Evolutionary conservation across 768 basidiomycete species (phyloP), one percentile per base, ranked within the genome.

Genomic region (Termitomyces sp.): DNA sequence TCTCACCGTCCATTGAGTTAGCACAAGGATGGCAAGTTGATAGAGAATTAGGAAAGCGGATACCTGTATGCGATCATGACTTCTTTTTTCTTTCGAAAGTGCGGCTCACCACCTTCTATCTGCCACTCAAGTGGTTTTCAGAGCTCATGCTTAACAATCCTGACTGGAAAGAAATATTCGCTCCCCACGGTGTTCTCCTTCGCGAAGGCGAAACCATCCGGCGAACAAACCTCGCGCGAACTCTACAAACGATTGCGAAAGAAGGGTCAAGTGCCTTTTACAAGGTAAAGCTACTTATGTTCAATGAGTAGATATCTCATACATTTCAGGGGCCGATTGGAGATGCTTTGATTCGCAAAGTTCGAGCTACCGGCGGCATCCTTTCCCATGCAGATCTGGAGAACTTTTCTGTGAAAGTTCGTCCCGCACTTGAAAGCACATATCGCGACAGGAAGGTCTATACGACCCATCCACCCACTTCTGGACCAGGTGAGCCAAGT

Each of bases 241-340:
- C 94, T 2, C 80, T 98, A 36, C 72, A 77, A 8, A 75, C 69
- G 10, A 87, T 99, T 57, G 92, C 94, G 33, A 71, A 78, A 54
- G 75, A 88, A 50, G 97, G 96, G 0, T 73, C 92, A 1, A 81
- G 82, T 54, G 92, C 84, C 1, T 93, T 98, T 70, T 98, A 98
- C 71, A 78, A 81, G 72, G 88, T 86, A 63, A 22, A 54, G 56
- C 53, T 57, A 52, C 18, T 52, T 59, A 59, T 56, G 56, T 50
- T 20, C 18, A 14, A 47, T 50, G 55, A 40, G 46, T 61, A 53
- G 57, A 58, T 57, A 56, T 65, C 46, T 54, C 55, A 56, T 32
- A 38, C 13, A 28, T 43, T 26, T 43, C 52, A 90, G 83, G 94
- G 94, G 10, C 76, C 84, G 26, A 89, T 98, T 63, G 93, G 94